These are phyloP conservation scores for Globisporangium irregulare DNA, from an alignment of 352 stramenopile genomes.

Conservation along the genomic window DNA sequence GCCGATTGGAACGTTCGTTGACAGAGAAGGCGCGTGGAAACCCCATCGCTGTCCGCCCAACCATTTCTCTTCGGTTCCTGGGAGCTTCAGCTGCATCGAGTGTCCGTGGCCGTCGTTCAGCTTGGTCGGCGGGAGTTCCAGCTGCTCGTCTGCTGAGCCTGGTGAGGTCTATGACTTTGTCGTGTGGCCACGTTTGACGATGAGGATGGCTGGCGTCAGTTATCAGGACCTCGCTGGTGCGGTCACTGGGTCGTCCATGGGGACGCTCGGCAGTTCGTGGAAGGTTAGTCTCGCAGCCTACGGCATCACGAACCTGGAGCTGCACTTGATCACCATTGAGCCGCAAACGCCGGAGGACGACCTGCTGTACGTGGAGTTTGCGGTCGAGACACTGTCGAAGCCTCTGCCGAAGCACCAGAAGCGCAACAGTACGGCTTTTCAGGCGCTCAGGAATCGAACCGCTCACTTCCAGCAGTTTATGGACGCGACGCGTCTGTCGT, in stretches of 20 bases:
- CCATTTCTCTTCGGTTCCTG: background rate
- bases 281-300: conserved; percentile 6
- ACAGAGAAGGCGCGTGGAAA: conserved; percentile 5
- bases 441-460: background rate
- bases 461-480: conserved; percentile 8
- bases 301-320: conserved; percentile 5
- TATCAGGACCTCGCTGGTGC: background rate
- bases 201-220: conserved; percentile 16
- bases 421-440: conserved; percentile 9
- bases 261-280: background rate
- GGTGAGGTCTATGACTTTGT: conserved; percentile 16
- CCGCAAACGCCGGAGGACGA: conserved; percentile 12
- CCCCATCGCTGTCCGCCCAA: conserved; percentile 11
- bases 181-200: conserved; percentile 13
- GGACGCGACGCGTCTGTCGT: background rate
- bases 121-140: background rate
- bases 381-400: conserved; percentile 5
- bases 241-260: conserved; percentile 1
- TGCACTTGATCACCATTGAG: conserved; percentile 12
- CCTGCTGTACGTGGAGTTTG: conserved; percentile 5
- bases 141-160: background rate
- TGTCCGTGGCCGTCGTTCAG: conserved; percentile 20
- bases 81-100: background rate
- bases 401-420: conserved; percentile 10
- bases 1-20: conserved; percentile 4